Evolutionary conservation across 768 basidiomycete species (phyloP).

Genomic region (Calocera viscosa): DNA sequence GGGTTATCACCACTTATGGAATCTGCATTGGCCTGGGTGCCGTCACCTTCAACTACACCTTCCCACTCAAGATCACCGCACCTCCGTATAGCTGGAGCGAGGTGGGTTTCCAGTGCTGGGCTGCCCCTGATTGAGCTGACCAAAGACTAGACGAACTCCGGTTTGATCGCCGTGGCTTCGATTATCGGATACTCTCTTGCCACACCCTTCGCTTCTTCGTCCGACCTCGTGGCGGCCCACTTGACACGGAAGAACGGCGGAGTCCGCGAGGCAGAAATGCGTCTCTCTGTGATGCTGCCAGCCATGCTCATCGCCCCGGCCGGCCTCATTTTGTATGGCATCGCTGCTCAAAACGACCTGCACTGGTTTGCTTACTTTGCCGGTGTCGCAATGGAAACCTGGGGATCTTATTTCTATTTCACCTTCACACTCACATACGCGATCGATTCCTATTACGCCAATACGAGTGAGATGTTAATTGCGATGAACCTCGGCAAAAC

Average conservation of each 20-base stretch:
- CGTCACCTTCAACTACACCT: slow-evolving; percentile 10
- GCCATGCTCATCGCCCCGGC: slow-evolving; percentile 11
- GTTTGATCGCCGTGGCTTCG: slow-evolving; percentile 11
- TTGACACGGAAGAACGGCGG: slow-evolving; percentile 8
- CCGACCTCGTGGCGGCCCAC: slow-evolving; percentile 2
- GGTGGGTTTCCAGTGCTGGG: background rate
- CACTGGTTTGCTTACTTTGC: slow-evolving; percentile 11
- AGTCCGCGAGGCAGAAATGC: slow-evolving; percentile 12
- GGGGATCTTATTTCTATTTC: slow-evolving; percentile 10
- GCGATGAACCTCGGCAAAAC: slow-evolving; percentile 13
- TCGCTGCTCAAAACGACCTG: slow-evolving; percentile 8
- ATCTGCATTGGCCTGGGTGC: slow-evolving; percentile 11
- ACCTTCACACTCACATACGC: slow-evolving; percentile 10
- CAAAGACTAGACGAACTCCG: background rate
- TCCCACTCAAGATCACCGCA: slow-evolving; percentile 8
- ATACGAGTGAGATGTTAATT: slow-evolving; percentile 9
- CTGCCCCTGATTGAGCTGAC: background rate
- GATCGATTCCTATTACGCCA: slow-evolving; percentile 10
- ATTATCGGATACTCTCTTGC: slow-evolving; percentile 11
- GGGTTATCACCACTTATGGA: slow-evolving; percentile 11
- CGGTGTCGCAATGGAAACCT: slow-evolving; percentile 8
- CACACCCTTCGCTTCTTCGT: slow-evolving; percentile 9
- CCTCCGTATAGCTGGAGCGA: slow-evolving; percentile 9
- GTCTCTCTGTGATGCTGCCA: slow-evolving; percentile 9
- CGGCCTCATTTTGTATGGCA: slow-evolving; percentile 7